Evolutionary conservation across 371 early-diverging fungal genomes (phyloP).

Genomic region (Entomophthora muscae): DNA sequence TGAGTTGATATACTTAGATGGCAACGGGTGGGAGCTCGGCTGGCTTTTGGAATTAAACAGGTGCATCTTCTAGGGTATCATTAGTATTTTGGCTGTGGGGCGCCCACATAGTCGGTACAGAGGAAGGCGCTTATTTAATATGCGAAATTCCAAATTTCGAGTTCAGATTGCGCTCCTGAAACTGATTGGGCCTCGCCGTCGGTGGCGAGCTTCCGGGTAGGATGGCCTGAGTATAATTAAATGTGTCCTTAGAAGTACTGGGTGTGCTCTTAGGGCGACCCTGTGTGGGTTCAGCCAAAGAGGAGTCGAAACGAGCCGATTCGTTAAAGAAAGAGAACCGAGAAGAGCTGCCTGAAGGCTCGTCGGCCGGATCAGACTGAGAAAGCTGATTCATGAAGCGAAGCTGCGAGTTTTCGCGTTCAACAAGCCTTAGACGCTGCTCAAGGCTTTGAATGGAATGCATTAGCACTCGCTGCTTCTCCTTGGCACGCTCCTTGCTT

Average conservation of each 20-base stretch:
- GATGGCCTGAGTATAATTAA: background rate
- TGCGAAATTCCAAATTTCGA: constrained; percentile 2
- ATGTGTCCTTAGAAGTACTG: background rate
- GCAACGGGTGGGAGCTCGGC: no score
- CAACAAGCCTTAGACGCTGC: constrained; percentile 1
- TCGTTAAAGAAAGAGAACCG: background rate
- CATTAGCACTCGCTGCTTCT: background rate
- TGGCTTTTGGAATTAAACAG: background rate
- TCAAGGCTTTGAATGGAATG: constrained; percentile 1
- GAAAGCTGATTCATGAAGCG: constrained; percentile 3
- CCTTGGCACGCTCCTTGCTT: background rate
- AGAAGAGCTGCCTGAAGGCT: background rate
- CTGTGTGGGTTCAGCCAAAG: background rate
- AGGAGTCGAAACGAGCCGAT: background rate
- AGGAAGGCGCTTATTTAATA: constrained; percentile 8
- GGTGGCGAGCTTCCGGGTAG: background rate
- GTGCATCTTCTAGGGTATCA: background rate
- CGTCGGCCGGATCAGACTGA: background rate
- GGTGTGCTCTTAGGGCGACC: background rate
- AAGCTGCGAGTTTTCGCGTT: constrained; percentile 8
- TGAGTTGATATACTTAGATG: no score
- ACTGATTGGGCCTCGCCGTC: background rate
- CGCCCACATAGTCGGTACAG: background rate
- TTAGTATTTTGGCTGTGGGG: no score
- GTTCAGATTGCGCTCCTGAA: background rate